Conservation (phyloP, 2,329 filamentous ascomycete species). For the Pseudogymnoascus sp. region DNA sequence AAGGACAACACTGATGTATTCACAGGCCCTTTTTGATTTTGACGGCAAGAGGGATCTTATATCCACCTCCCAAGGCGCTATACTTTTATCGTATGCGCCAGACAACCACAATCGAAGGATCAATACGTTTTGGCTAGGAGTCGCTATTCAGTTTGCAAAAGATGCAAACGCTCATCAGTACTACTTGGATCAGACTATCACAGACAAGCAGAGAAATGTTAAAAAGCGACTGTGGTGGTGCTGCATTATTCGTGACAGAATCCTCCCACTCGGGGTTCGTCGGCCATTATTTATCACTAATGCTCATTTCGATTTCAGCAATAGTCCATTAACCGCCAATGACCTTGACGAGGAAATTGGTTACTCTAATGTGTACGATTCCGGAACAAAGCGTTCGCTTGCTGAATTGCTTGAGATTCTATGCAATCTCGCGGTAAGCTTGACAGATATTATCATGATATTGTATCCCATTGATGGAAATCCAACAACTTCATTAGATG, state of each 20-base stretch:
- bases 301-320: constrained; percentile 37
- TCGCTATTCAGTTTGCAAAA: constrained; percentile 42
- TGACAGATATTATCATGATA: constrained; percentile 39
- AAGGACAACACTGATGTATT: neutral
- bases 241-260: constrained; percentile 44
- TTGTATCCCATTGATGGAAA: constrained; percentile 37
- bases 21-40: constrained; percentile 26
- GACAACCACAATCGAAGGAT: constrained; percentile 18
- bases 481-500: no score
- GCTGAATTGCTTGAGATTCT: constrained; percentile 39
- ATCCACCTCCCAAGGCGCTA: constrained; percentile 26
- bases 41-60: constrained; percentile 21
- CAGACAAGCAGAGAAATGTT: constrained; percentile 32
- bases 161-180: constrained; percentile 38
- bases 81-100: constrained; percentile 13
- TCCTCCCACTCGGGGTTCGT: constrained; percentile 41
- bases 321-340: constrained; percentile 31
- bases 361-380: constrained; percentile 37
- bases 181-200: constrained; percentile 23
- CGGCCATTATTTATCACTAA: constrained; percentile 42
- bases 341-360: constrained; percentile 40
- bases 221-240: constrained; percentile 48
- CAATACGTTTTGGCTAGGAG: constrained; percentile 42
- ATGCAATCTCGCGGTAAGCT: constrained; percentile 36
- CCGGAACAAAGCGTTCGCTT: constrained; percentile 36